Conservation (phyloP, 768 basidiomycete species). For the Tricholoma bakamatsutake region DNA sequence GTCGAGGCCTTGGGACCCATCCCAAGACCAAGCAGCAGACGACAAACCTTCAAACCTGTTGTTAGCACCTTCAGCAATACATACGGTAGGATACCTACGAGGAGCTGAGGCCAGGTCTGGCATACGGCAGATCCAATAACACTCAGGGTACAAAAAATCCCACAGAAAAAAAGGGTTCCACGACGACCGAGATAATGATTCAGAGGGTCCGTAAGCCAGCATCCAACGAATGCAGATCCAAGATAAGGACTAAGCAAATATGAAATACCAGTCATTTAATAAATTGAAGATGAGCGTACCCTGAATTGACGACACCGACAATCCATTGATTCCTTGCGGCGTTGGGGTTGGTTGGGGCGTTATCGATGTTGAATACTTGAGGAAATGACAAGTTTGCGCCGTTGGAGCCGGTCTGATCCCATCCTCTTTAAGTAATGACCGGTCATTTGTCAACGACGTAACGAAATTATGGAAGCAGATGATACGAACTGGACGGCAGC, state of each 20-base stretch:
- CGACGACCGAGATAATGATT: slow-evolving; percentile 62
- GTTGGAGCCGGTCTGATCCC: slow-evolving; percentile 63
- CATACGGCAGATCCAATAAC: slow-evolving; percentile 44
- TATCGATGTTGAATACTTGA: slow-evolving; percentile 38
- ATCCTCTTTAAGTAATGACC: slow-evolving; percentile 30
- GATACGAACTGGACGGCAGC: slow-evolving; percentile 69
- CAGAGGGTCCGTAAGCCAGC: slow-evolving; percentile 46
- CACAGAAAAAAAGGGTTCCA: slow-evolving; percentile 55
- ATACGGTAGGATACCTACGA: slow-evolving; percentile 23
- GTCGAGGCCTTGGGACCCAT: slow-evolving; percentile 62
- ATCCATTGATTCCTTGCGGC: slow-evolving; percentile 57
- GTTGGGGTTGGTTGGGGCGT: slow-evolving; percentile 23
- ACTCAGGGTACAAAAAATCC: slow-evolving; percentile 46
- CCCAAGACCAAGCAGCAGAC: slow-evolving; percentile 54
- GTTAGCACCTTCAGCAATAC: not conserved
- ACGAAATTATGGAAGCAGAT: not conserved
- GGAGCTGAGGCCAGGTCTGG: slow-evolving; percentile 50
- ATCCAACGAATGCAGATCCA: slow-evolving; percentile 36
- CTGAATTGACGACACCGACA: slow-evolving; percentile 72
- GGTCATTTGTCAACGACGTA: not conserved
- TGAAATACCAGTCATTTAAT: slow-evolving; percentile 1
- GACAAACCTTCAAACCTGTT: slow-evolving; percentile 30
- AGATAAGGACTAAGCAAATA: slow-evolving; percentile 35
- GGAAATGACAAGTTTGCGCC: slow-evolving; percentile 62
- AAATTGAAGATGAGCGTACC: slow-evolving; percentile 21